Conservation (phyloP, 805 yeast species). For the Vanderwaltozyma verrucispora region DNA sequence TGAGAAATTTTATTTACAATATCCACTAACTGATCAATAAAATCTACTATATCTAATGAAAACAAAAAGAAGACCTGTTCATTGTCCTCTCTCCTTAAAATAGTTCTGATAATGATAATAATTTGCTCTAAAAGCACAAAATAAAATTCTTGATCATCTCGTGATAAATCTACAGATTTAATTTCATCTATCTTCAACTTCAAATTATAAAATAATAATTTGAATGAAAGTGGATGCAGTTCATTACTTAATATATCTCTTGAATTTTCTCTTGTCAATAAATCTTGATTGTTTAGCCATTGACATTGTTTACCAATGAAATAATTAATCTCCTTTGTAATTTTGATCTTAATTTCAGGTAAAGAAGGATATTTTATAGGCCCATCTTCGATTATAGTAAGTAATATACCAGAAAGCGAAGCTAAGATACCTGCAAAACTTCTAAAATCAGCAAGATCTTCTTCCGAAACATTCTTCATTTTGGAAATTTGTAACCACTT, state of each 20-base stretch:
- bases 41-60: constrained; percentile 27
- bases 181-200: constrained; percentile 30
- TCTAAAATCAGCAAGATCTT: constrained; percentile 40
- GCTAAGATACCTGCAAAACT: constrained; percentile 66
- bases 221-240: constrained; percentile 47
- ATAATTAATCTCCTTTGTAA: constrained; percentile 30
- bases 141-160: constrained; percentile 19
- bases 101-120: constrained; percentile 35
- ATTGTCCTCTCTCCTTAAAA: constrained; percentile 28
- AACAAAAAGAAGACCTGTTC: constrained; percentile 24
- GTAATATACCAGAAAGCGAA: constrained; percentile 53
- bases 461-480: constrained; percentile 16
- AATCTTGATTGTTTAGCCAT: constrained; percentile 38
- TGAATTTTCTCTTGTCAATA: constrained; percentile 55
- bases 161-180: constrained; percentile 14
- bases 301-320: constrained; percentile 43
- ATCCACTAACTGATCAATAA: constrained; percentile 26
- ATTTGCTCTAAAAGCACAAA: constrained; percentile 39
- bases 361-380: neutral
- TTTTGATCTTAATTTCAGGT: neutral
- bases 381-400: constrained; percentile 24
- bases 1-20: constrained; percentile 20
- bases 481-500: constrained; percentile 16
- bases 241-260: constrained; percentile 63
- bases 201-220: constrained; percentile 38